A percentile compares a stretch with the other conserved stretches of the same genome.
These are phyloP conservation scores for Mycoemilia scoparia DNA, from an alignment of 192 early-diverging fungal species.

Conservation along the genomic window DNA sequence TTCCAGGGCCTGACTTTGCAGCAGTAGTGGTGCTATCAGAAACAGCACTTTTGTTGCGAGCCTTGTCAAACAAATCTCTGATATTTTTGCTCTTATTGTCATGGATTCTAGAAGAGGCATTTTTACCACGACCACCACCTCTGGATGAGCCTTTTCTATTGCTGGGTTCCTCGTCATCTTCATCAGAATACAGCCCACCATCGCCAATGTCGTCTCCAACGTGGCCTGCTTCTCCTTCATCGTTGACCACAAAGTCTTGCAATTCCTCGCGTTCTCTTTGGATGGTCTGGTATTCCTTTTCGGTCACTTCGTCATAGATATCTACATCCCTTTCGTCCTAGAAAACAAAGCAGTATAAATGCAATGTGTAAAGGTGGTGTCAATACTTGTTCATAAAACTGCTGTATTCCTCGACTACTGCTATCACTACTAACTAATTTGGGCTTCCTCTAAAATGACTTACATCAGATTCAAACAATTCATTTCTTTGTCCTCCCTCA, in stretches of 20 bases:
- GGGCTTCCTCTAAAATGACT: too few species aligned
- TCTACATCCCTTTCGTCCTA: too few species aligned
- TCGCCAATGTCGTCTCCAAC: not conserved
- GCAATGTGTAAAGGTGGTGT: too few species aligned
- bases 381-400: too few species aligned
- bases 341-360: too few species aligned
- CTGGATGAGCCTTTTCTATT: not conserved
- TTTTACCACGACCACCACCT: not conserved
- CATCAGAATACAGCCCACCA: not conserved
- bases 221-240: not conserved
- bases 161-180: slow-evolving; percentile 1
- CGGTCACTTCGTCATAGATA: too few species aligned
- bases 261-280: not conserved
- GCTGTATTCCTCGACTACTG: too few species aligned
- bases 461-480: too few species aligned
- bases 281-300: too few species aligned
- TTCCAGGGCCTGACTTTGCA: not conserved
- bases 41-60: not conserved
- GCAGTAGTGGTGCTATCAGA: not conserved
- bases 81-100: slow-evolving; percentile 2
- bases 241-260: not conserved
- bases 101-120: slow-evolving; percentile 3
- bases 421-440: too few species aligned
- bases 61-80: not conserved
- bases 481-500: too few species aligned